These are phyloP conservation scores for Pterula multifida DNA, from an alignment of 1,284 basidiomycete species.

Conservation along the genomic window DNA sequence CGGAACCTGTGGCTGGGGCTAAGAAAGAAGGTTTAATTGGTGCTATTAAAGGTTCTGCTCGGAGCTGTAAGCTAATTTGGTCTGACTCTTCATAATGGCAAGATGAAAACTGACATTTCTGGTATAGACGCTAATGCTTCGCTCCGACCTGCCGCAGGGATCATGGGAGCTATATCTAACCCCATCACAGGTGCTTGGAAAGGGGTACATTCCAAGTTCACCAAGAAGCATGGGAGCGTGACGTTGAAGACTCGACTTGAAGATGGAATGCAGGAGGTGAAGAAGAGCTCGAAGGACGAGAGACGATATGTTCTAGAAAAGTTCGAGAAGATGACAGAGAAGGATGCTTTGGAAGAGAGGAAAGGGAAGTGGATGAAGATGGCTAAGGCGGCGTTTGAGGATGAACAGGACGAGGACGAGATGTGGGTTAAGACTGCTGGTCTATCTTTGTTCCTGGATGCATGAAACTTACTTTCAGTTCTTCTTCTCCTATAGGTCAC, in stretches of 20 bases:
- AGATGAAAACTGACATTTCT: too few species aligned
- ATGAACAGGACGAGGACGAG: slow-evolving; percentile 8
- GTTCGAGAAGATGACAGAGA: slow-evolving; percentile 22
- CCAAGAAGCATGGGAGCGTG: slow-evolving; percentile 15
- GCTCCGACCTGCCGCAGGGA: slow-evolving; percentile 32
- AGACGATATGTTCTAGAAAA: slow-evolving; percentile 21
- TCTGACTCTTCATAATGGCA: too few species aligned
- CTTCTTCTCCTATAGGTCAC: neutral
- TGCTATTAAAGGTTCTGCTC: slow-evolving; percentile 34
- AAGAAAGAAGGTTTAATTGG: slow-evolving; percentile 38
- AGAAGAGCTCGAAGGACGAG: slow-evolving; percentile 19
- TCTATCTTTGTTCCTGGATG: too few species aligned
- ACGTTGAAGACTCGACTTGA: slow-evolving; percentile 19
- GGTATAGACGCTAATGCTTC: slow-evolving; percentile 28
- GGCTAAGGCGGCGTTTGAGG: slow-evolving; percentile 1
- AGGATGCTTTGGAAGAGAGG: slow-evolving; percentile 20
- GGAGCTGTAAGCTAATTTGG: slow-evolving; percentile 27
- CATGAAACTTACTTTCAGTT: too few species aligned
- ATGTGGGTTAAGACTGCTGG: too few species aligned
- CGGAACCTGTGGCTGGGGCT: slow-evolving; percentile 33
- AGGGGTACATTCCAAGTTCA: slow-evolving; percentile 19
- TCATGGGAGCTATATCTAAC: slow-evolving; percentile 28
- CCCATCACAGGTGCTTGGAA: slow-evolving; percentile 32
- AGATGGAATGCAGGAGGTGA: slow-evolving; percentile 25
- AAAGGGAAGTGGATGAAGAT: slow-evolving; percentile 17